These are phyloP conservation scores for Ambrosiella xylebori DNA, from an alignment of 2,329 filamentous ascomycete genomes.

Conservation along the genomic window DNA sequence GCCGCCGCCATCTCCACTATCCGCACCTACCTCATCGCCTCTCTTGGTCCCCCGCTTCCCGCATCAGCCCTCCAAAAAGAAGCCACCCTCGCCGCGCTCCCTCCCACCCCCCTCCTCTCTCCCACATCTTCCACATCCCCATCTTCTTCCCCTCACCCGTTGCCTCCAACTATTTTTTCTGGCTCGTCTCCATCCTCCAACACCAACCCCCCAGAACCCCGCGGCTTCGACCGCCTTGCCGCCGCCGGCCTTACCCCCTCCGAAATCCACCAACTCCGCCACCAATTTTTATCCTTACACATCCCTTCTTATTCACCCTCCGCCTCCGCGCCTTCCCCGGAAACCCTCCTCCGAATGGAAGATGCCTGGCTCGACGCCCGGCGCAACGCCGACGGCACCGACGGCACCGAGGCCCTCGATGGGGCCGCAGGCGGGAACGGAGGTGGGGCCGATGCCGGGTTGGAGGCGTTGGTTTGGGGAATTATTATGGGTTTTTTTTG, in stretches of 20 bases:
- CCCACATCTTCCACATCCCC: neutral
- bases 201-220: slow-evolving; percentile 18
- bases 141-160: too few species aligned
- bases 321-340: slow-evolving; percentile 70
- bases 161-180: too few species aligned
- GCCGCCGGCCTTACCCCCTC: slow-evolving; percentile 62
- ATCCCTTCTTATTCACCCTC: slow-evolving; percentile 59
- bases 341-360: slow-evolving; percentile 60
- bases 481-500: slow-evolving; percentile 90
- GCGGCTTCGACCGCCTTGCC: slow-evolving; percentile 78
- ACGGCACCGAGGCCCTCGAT: slow-evolving; percentile 13
- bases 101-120: neutral
- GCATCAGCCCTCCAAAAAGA: neutral
- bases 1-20: neutral
- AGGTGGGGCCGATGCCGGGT: slow-evolving; percentile 27
- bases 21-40: slow-evolving; percentile 6
- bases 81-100: neutral
- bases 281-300: slow-evolving; percentile 79
- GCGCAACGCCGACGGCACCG: slow-evolving; percentile 10
- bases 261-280: slow-evolving; percentile 69
- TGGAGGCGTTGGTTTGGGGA: slow-evolving; percentile 78
- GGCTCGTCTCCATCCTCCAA: slow-evolving; percentile 15
- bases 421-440: slow-evolving; percentile 18
- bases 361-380: slow-evolving; percentile 69
- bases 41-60: neutral